These are phyloP conservation scores for Ceratobasidium theobromae DNA, from an alignment of 1,284 basidiomycete genomes.

Conservation along the genomic window DNA sequence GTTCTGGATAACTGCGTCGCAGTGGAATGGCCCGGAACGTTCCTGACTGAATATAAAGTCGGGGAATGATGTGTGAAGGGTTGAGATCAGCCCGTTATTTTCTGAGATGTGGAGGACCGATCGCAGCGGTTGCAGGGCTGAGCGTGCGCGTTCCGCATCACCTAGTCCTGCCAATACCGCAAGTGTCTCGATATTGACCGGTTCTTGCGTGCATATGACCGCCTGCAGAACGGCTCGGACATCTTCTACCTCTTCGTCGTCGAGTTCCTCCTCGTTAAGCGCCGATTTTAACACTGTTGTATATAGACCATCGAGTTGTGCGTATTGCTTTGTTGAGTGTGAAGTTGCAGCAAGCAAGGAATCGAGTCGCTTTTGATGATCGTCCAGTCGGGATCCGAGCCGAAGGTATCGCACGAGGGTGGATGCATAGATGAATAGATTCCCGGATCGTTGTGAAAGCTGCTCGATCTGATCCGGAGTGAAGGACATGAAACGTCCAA, in stretches of 20 bases:
- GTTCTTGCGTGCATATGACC: neutral
- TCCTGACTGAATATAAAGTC: neutral
- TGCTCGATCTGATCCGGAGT: neutral
- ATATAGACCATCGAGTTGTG: neutral
- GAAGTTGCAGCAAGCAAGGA: neutral
- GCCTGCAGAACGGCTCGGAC: neutral
- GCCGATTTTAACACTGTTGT: neutral
- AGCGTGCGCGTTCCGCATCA: neutral
- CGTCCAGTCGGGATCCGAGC: neutral
- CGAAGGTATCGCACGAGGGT: neutral
- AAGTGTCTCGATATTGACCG: neutral
- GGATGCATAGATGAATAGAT: conserved; percentile 8
- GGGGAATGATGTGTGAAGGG: neutral
- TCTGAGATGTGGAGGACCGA: neutral
- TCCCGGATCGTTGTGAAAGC: neutral
- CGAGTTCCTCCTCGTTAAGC: neutral
- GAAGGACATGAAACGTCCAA: neutral
- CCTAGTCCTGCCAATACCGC: neutral
- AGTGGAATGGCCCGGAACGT: neutral
- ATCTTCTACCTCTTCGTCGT: neutral
- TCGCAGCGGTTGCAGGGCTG: neutral
- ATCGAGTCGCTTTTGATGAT: neutral
- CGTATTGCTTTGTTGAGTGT: neutral
- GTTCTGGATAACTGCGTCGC: neutral
- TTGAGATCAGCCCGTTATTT: neutral